A percentile compares a stretch with the other conserved stretches of the same genome.
These are phyloP conservation scores for Syzygium jambos DNA, from an alignment of 345 rosid species.

Conservation along the genomic window DNA sequence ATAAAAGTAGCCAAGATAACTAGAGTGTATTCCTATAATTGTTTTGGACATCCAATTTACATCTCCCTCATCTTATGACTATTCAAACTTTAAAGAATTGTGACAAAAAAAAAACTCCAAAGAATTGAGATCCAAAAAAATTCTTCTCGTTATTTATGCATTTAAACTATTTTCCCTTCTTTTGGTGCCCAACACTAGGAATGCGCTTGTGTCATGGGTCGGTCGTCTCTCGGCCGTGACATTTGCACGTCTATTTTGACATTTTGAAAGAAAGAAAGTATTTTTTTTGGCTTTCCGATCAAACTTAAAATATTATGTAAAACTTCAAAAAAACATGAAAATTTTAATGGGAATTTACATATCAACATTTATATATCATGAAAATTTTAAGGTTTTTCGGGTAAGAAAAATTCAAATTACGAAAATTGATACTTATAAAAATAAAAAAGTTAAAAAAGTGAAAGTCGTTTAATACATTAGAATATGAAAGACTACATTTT, in stretches of 20 bases:
- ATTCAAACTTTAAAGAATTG: not conserved
- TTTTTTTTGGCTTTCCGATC: not conserved
- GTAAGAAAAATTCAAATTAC: not conserved
- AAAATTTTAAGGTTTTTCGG: not conserved
- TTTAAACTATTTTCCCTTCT: not conserved
- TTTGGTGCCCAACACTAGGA: not conserved
- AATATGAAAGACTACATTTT: not conserved
- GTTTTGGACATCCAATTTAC: not conserved
- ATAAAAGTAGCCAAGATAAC: not conserved
- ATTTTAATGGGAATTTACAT: not conserved
- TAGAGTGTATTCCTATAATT: not conserved
- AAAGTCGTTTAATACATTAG: too few relatives aligned
- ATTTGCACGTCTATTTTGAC: not conserved
- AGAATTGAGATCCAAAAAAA: not conserved
- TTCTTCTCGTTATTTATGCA: not conserved
- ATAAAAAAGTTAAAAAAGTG: too few relatives aligned
- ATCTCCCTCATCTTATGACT: not conserved
- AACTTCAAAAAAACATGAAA: not conserved
- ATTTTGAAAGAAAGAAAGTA: not conserved
- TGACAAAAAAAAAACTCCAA: not conserved
- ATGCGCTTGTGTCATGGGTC: not conserved
- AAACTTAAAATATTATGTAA: not conserved
- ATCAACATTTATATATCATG: not conserved
- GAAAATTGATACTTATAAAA: not conserved
- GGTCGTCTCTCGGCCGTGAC: too few relatives aligned